Percentiles rank a stretch among this genome's conserved stretches.
phyloP scores from a whole-genome alignment of 129 eudicot species.

The Scalesia atractyloides region DNA sequence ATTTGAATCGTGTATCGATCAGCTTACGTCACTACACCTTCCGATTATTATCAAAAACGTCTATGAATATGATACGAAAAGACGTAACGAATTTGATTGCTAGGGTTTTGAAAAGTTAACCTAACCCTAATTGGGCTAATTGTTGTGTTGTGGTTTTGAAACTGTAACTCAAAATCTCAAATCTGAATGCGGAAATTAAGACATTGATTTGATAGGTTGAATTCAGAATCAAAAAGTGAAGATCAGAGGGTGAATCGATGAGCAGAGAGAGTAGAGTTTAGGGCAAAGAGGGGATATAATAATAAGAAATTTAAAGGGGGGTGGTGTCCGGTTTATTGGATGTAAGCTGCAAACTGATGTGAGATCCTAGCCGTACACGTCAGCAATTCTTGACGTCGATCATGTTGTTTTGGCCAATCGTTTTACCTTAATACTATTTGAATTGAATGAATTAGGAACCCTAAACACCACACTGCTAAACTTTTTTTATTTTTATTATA shows the following conservation, averaged over 20 bases:
- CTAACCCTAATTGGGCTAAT: constrained; percentile 33
- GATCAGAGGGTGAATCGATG: constrained; percentile 25
- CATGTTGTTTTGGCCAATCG: constrained; percentile 15
- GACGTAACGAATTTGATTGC: constrained; percentile 20
- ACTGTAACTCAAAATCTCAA: too few relatives aligned
- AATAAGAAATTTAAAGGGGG: constrained; percentile 26
- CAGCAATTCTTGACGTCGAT: constrained; percentile 33
- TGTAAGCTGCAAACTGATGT: constrained; percentile 20
- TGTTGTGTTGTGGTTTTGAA: too few relatives aligned
- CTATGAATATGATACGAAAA: constrained; percentile 1
- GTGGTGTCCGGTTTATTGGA: constrained; percentile 18
- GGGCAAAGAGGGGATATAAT: constrained; percentile 4
- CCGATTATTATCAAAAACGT: constrained; percentile 28
- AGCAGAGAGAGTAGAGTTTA: not conserved
- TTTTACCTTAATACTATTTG: too few relatives aligned
- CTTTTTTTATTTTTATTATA: too few relatives aligned
- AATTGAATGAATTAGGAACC: too few relatives aligned
- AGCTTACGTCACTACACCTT: too few relatives aligned
- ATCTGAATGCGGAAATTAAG: too few relatives aligned
- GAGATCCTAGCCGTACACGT: constrained; percentile 58
- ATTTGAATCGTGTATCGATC: constrained; percentile 26
- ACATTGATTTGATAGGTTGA: too few relatives aligned
- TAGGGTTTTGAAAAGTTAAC: constrained; percentile 33
- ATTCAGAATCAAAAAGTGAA: not conserved
- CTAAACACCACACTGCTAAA: too few relatives aligned